These are phyloP conservation scores for Pseudocercospora pini-densiflorae DNA, from an alignment of 2,329 filamentous ascomycete species.

Conservation along the genomic window DNA sequence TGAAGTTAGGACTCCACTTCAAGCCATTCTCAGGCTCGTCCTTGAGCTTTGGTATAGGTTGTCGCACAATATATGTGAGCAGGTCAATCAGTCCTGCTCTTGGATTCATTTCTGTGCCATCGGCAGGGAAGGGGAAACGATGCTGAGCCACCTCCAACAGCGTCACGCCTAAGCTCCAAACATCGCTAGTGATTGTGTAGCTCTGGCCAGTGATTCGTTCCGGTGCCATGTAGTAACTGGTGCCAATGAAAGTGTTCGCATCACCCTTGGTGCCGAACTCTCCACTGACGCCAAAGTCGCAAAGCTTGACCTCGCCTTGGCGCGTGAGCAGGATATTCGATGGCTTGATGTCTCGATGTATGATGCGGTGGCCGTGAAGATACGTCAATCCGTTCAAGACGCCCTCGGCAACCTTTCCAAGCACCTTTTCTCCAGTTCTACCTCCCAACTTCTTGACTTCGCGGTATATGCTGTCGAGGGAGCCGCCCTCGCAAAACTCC, in stretches of 20 bases:
- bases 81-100: conserved; percentile 92
- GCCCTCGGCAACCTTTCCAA: conserved; percentile 95
- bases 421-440: conserved; percentile 92
- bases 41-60: conserved; percentile 92
- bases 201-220: conserved; percentile 97
- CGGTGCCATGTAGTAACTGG: conserved; percentile 98
- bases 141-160: conserved; percentile 99
- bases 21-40: conserved; percentile 80
- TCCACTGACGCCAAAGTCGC: conserved; percentile 96
- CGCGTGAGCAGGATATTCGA: conserved; percentile 95
- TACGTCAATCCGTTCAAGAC: conserved; percentile 94
- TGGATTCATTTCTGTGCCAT: conserved; percentile 94
- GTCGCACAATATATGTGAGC: conserved; percentile 94
- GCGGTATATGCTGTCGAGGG: conserved; percentile 93
- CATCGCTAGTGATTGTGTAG: conserved; percentile 98
- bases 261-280: conserved; percentile 99
- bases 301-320: conserved; percentile 92
- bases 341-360: conserved; percentile 98
- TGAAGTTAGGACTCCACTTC: conserved; percentile 96
- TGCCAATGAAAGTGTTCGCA: conserved; percentile 98
- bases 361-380: conserved; percentile 93
- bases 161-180: conserved; percentile 97
- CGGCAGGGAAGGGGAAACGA: conserved; percentile 95
- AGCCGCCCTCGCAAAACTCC: conserved; percentile 98
- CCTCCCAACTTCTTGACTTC: conserved; percentile 96